A percentile compares a stretch with the other conserved stretches of the same genome.
Conservation (phyloP, 768 basidiomycete species). For the Lentinus tigrinus region DNA sequence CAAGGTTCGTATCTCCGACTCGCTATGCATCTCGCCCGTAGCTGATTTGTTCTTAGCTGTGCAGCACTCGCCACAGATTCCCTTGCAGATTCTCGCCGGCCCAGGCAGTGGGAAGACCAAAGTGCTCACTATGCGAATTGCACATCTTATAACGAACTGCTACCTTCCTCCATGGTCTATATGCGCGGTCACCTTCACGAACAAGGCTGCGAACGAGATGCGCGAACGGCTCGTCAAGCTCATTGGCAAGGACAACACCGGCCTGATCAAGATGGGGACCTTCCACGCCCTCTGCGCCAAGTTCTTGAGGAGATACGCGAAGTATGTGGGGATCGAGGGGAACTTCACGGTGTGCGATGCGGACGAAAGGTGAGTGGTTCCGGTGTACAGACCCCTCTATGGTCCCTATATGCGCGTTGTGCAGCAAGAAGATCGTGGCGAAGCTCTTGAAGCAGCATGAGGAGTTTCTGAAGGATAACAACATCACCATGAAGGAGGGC, state of each 20-base stretch:
- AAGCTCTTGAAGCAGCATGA: slow-evolving; percentile 57
- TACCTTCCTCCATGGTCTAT: slow-evolving; percentile 53
- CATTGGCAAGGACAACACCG: slow-evolving; percentile 58
- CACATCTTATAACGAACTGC: slow-evolving; percentile 58
- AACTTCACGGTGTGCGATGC: slow-evolving; percentile 86
- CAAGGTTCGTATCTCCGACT: slow-evolving; percentile 28
- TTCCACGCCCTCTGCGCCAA: slow-evolving; percentile 76
- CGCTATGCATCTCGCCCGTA: not conserved
- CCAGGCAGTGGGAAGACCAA: slow-evolving; percentile 78
- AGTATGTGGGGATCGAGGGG: slow-evolving; percentile 52
- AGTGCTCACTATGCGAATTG: slow-evolving; percentile 69
- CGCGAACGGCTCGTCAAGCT: slow-evolving; percentile 62
- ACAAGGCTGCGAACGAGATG: slow-evolving; percentile 91
- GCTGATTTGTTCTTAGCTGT: slow-evolving; percentile 52
- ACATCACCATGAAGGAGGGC: slow-evolving; percentile 54
- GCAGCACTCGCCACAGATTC: slow-evolving; percentile 54
- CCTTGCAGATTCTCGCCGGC: slow-evolving; percentile 81
- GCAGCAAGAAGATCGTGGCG: slow-evolving; percentile 67
- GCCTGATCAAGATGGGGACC: slow-evolving; percentile 65
- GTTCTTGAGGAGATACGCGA: slow-evolving; percentile 67
- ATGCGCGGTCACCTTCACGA: slow-evolving; percentile 85
- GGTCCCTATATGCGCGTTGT: slow-evolving; percentile 2
- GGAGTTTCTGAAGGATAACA: slow-evolving; percentile 42
- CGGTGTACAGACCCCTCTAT: not conserved
- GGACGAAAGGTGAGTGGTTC: slow-evolving; percentile 61